Base-by-base conservation (phyloP, 352 stramenopile genomes). In the Pythium graminicola region DNA sequence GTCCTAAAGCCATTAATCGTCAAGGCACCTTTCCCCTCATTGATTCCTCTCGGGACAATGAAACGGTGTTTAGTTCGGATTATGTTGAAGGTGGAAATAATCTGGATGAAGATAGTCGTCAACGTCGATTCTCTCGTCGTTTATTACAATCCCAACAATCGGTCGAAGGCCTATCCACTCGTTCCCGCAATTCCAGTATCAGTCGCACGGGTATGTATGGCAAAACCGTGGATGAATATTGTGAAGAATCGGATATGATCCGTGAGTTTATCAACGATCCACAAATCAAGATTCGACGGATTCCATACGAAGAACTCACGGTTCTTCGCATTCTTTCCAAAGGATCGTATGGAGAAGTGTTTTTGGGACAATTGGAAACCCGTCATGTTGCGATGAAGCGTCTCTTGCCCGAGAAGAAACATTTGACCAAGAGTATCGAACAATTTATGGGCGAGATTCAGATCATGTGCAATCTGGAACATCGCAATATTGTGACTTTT, bases 381-480 rank as follows among this genome's bases (percentile, higher is more conserved):
- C 72, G 69, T 26, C 70, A 65, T 10, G 76, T 87, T 8, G 76
- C 76, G 19, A 87, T 87, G 54, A 87, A 87, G 64, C 67, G 67
- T 19, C 77, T 87, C 50, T 67, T 67, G 17, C 67, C 67, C 7
- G 76, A 87, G 31, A 40, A 72, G 19, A 69, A 64, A 24, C 49
- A 65, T 17, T 65, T 82, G 43, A 73, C 77, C 56, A 75, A 76
- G 51, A 72, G 76, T 35, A 62, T 87, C 14, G 72, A 85, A 45
- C 42, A 64, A 10, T 87, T 87, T 31, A 58, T 87, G 67, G 70
- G 66, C 36, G 79, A 89, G 52, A 86, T 89, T n/a, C 72, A 62
- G 23, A 52, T 86, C 9, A 81, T 86, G 32, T 67, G 74, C 19
- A 81, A 67, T 2, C 58, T 87, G 6, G 53, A 74, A 7, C 78